A percentile compares a stretch with the other conserved stretches of the same genome.
Evolutionary conservation across 495 filamentous ascomycete genomes (phyloP).

Genomic region (Penicillium cataractarum): DNA sequence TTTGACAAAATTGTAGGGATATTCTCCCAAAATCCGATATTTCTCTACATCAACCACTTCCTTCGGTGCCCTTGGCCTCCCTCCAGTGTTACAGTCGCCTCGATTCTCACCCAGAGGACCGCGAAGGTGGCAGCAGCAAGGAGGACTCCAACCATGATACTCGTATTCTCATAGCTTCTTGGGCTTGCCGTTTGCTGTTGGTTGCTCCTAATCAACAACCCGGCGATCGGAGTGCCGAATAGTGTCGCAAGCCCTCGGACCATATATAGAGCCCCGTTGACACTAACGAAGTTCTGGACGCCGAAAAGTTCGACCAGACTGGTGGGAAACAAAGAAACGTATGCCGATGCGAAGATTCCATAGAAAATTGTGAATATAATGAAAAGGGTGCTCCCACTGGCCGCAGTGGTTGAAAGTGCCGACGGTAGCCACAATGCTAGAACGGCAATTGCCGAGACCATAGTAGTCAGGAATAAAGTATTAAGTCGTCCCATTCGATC

Average conservation of each 20-base stretch:
- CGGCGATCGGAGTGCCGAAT: constrained; percentile 47
- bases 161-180: constrained; percentile 33
- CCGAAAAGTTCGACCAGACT: constrained; percentile 47
- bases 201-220: constrained; percentile 37
- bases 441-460: constrained; percentile 39
- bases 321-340: constrained; percentile 47
- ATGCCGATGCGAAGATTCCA: constrained; percentile 44
- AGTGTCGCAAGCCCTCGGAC: constrained; percentile 44
- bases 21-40: neutral
- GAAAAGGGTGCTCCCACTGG: constrained; percentile 34
- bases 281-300: constrained; percentile 42
- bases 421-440: constrained; percentile 47
- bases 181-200: constrained; percentile 15
- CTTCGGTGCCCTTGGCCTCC: constrained; percentile 10
- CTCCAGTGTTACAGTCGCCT: constrained; percentile 27
- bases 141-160: constrained; percentile 34
- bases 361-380: constrained; percentile 43
- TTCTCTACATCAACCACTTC: constrained; percentile 28
- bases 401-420: constrained; percentile 22
- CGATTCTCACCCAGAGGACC: constrained; percentile 39
- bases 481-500: constrained; percentile 57
- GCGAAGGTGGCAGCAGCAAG: constrained; percentile 34
- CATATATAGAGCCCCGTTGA: constrained; percentile 51
- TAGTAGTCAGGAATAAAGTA: constrained; percentile 39
- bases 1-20: neutral